Conservation (phyloP, 202 grass and related monocot genomes). For the Setaria italica region DNA sequence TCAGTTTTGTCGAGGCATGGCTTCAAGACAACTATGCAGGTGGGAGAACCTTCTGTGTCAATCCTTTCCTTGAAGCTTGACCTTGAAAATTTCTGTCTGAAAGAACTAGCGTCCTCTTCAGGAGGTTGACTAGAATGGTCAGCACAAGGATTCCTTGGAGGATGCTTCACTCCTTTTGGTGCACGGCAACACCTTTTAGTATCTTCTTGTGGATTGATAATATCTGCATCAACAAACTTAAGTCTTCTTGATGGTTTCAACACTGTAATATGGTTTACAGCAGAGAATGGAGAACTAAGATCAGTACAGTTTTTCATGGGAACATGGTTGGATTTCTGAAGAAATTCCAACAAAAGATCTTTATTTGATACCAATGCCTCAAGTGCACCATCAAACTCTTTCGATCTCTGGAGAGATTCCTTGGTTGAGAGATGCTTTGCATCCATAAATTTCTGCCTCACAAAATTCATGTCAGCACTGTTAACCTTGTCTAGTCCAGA, state of each 20-base stretch:
- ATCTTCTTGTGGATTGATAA: conserved; percentile 28
- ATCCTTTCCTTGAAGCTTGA: conserved; percentile 40
- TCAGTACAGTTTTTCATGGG: conserved; percentile 46
- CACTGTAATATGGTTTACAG: conserved; percentile 67
- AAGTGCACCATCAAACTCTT: conserved; percentile 64
- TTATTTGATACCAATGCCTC: conserved; percentile 72
- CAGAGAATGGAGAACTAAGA: conserved; percentile 44
- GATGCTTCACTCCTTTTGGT: conserved; percentile 32
- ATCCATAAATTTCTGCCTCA: conserved; percentile 73
- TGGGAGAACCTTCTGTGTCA: conserved; percentile 47
- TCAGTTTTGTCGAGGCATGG: conserved; percentile 64
- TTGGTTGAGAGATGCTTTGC: conserved; percentile 63
- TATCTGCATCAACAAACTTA: conserved; percentile 35
- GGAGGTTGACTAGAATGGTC: conserved; percentile 12
- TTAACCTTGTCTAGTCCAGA: conserved; percentile 34
- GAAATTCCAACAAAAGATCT: conserved; percentile 67
- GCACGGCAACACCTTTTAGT: neutral
- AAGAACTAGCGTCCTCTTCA: conserved; percentile 45
- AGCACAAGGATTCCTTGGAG: conserved; percentile 48
- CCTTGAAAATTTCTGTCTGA: conserved; percentile 54
- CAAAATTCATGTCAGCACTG: conserved; percentile 56
- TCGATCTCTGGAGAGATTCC: conserved; percentile 53
- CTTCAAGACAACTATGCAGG: conserved; percentile 74
- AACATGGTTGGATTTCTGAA: conserved; percentile 57
- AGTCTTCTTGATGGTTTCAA: conserved; percentile 64